Evolutionary conservation across 2,329 filamentous ascomycete genomes (phyloP), one percentile per base, ranked within the genome.

Genomic region (Sphaerulina musiva): DNA sequence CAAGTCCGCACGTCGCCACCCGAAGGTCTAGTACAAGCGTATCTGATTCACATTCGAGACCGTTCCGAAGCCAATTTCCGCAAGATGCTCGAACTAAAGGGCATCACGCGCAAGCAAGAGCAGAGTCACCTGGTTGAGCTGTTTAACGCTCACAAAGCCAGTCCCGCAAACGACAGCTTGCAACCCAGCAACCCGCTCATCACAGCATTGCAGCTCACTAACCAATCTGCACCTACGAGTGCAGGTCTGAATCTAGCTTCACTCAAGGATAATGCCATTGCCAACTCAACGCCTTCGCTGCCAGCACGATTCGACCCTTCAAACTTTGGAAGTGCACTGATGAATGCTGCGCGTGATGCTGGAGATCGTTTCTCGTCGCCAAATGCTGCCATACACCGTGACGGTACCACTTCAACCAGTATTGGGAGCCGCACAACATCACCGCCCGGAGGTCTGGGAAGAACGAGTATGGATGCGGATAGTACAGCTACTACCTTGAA

Each of bases 21-120:
- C 0, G 93, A 98, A 75, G 92, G 89, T 1, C 81, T 98, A 3
- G 91, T 98, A 0, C 92, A 97, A 74, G 93, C 93, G 34, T 98
- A 98, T 70, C 83, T 98, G 34, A 95, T 97, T 70, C 93, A 97
- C 73, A 93, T 98, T 61, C 90, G 83, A 62, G 93, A 98, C 76
- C 85, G 87, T 53, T 95, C 87, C 59, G 93, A 97, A 69, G 81
- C 83, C 65, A 98, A 98, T 73, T 98, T 98, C 80, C 85, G 85
- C 68, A 97, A 96, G 74, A 87, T 98, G 56, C 82, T 98, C 44
- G 93, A 98, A 48, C 80, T 98, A 59, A 98, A 98, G 72, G 93
- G 93, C 45, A 86, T 98, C 56, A 82, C 86, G 51, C 75, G 75
- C 58, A 92, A 90, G 67, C 77, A 81, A 57, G 93, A 98, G 57